A percentile compares a stretch with the other conserved stretches of the same genome.
Evolutionary conservation across 164 flowering plant species (phyloP).

Genomic region (Nymphaea colorata): DNA sequence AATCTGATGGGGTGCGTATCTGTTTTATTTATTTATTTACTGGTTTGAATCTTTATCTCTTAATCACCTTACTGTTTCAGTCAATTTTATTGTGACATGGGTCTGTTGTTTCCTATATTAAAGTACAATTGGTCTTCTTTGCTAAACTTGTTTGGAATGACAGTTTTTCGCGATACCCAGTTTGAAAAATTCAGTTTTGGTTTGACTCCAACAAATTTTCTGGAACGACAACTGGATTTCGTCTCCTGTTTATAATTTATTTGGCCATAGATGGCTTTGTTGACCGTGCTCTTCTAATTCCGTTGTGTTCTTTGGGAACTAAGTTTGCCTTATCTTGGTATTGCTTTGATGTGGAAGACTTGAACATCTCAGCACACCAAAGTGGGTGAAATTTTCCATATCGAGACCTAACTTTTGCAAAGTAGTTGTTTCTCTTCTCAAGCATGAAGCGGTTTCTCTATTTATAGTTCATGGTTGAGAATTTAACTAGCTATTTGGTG

Average conservation of each 20-base stretch:
- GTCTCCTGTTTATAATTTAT: neutral
- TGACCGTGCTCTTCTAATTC: neutral
- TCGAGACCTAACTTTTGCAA: too few species aligned
- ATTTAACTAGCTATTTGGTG: too few species aligned
- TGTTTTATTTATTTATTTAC: neutral
- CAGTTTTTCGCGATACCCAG: too few species aligned
- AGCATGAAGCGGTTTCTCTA: too few species aligned
- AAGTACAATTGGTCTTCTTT: too few species aligned
- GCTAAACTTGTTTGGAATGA: too few species aligned
- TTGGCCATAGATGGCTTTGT: neutral
- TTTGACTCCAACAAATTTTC: too few species aligned
- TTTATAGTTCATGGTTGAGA: too few species aligned
- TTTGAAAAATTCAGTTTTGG: too few species aligned
- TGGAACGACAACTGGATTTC: neutral
- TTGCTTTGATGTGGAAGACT: neutral
- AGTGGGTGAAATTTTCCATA: neutral
- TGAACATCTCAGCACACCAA: neutral
- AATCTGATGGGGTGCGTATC: slow-evolving; percentile 10
- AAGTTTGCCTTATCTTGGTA: neutral
- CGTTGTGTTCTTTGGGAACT: neutral
- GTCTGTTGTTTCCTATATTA: too few species aligned
- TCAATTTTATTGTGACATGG: neutral
- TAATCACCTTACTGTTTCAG: neutral
- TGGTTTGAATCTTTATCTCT: neutral
- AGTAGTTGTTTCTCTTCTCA: too few species aligned